Base-by-base conservation (phyloP, 1,284 basidiomycete species). In the Erythrobasidium hasegawianum region DNA sequence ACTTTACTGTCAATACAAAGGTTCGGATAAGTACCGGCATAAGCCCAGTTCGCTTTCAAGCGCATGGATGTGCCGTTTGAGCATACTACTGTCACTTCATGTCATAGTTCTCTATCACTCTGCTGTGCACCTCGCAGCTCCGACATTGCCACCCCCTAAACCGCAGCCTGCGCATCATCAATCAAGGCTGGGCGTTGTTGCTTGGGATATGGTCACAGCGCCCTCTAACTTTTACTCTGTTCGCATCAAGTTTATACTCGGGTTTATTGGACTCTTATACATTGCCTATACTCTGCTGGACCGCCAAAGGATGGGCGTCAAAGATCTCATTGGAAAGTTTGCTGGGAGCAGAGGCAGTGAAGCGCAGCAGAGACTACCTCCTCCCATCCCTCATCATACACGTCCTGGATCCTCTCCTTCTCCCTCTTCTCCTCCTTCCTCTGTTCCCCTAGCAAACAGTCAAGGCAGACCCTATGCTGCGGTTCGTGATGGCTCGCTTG, bases 311-410 rank as follows among this genome's bases (percentile, higher is more conserved):
- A 65, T 65, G 62, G 62, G 62, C 24, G 24, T 65, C 56, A 57
- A 58, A 24, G 62, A 65, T 22, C 41, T 65, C 24, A 33, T 57
- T 7, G 62, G 50, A n/a, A 57, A 58, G 45, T 40, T 65, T 22
- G 14, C 40, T 1, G 39, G 41, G 40, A 29, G 11, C 13, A 40
- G 33, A 53, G 62, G 47, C 43, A 41, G 38, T 18, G 24, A 18
- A 18, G 26, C 18, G 33, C 62, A 65, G 41, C 26, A 59, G 39
- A 38, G 27, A 18, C 20, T 47, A 20, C 62, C 62, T 18, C 62
- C 62, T 22, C 62, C 62, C 11, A 58, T 65, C 20, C 62, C 62
- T 18, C 62, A 65, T 29, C 50, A 18, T 11, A 65, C 62, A 10
- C 11, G 62, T 24, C 62, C 62, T 2, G 29, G 45, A 8, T 38